These are phyloP conservation scores for Cytospora piceae DNA, from an alignment of 2,329 filamentous ascomycete genomes.

Conservation along the genomic window DNA sequence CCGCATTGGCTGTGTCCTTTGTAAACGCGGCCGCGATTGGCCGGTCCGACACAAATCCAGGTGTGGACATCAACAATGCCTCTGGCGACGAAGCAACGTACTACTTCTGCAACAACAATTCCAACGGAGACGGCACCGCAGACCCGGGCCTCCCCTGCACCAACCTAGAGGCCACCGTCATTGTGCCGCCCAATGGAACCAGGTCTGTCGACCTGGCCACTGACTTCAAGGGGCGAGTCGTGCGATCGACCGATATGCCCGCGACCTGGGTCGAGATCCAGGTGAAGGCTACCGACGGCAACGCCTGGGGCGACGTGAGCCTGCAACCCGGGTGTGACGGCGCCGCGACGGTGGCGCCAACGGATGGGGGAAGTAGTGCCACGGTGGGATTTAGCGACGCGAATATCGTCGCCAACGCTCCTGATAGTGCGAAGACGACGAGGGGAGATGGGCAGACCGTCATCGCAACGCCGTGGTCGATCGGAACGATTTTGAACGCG, in stretches of 20 bases:
- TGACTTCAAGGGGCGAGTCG: constrained; percentile 24
- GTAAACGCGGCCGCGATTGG: background rate
- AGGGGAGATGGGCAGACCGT: constrained; percentile 19
- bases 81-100: constrained; percentile 22
- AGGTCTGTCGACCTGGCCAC: constrained; percentile 11
- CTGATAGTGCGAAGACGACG: constrained; percentile 14
- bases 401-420: constrained; percentile 9
- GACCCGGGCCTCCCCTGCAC: constrained; percentile 28
- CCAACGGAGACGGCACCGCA: constrained; percentile 25
- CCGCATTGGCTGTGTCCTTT: background rate
- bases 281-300: constrained; percentile 23
- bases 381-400: constrained; percentile 16
- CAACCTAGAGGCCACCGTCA: constrained; percentile 12
- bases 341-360: constrained; percentile 20
- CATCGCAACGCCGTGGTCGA: constrained; percentile 20
- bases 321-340: constrained; percentile 26
- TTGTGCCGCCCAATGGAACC: constrained; percentile 16
- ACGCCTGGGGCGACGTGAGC: constrained; percentile 25
- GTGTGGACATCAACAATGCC: constrained; percentile 25
- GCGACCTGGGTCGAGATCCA: constrained; percentile 29
- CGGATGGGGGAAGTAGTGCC: constrained; percentile 3
- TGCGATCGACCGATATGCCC: constrained; percentile 22
- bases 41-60: constrained; percentile 19
- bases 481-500: constrained; percentile 16
- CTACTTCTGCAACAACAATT: constrained; percentile 28